Base-by-base conservation (phyloP, 495 filamentous ascomycete genomes). In the Penicillium silybi region DNA sequence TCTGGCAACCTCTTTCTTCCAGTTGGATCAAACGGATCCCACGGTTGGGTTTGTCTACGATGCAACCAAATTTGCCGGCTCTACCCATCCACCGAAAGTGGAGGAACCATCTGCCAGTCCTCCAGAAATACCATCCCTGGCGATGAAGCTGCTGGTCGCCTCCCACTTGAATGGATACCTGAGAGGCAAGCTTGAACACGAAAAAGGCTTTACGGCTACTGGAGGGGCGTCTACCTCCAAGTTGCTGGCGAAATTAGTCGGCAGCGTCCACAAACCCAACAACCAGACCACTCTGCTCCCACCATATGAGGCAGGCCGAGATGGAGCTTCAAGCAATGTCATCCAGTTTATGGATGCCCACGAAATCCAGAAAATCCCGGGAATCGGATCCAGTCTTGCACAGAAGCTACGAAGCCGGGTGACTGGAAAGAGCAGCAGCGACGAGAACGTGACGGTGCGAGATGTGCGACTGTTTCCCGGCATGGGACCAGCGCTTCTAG, bases 171-270 rank as follows among this genome's bases (percentile, higher is more conserved):
- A 88, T 2, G 67, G 72, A 8, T 78, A 90, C 65, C 68, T 97
- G 17, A 82, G 92, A 19, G 64, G 76, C 25, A 78, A 78, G 52
- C 76, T 97, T 7, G 87, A 93, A 46, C 72, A 85, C 39, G 74
- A 88, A n/a, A 85, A 84, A 57, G 89, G 89, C 4, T 95, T 90
- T 67, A 93, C 90, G 6, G 84, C 84, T 34, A 88, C 90, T 0
- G 90, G 87, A n/a, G 92, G 92, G 9, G 83, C 96, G 3, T 84
- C 90, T 2, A 95, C 89, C 4, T 89, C 84, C 42, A 96, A 96
- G 65, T 61, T 91, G 2, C 75, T 92, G 23, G 83, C 88, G 26
- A 97, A 97, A 63, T 73, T 97, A 23, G 88, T 84, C 20, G 92
- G 92, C 17, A 89, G 82, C 70, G 69, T 85, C 38, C 81, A 96